Conservation (phyloP, 2,329 filamentous ascomycete species). For the Paraphaeosphaeria sporulosa region DNA sequence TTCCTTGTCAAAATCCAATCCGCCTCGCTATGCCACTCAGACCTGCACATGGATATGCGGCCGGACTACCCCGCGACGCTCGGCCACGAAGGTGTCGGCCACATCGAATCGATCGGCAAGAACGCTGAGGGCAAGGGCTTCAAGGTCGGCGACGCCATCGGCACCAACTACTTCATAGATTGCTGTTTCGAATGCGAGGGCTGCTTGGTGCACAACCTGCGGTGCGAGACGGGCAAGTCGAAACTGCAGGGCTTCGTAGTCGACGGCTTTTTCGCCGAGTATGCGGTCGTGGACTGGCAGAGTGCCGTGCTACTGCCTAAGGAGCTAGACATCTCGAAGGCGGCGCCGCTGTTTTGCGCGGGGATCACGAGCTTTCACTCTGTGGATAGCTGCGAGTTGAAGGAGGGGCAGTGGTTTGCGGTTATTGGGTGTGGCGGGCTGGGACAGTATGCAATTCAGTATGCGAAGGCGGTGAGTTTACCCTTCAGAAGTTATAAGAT, state of each 20-base stretch:
- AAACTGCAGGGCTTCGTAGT: slow-evolving; percentile 53
- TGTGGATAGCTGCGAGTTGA: slow-evolving; percentile 42
- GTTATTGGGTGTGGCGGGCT: slow-evolving; percentile 56
- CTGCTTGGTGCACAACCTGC: slow-evolving; percentile 55
- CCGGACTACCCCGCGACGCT: slow-evolving; percentile 45
- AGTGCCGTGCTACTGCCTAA: slow-evolving; percentile 54
- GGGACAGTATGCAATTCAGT: slow-evolving; percentile 57
- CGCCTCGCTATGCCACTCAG: slow-evolving; percentile 42
- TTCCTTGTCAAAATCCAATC: slow-evolving; percentile 42
- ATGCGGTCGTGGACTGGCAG: slow-evolving; percentile 56
- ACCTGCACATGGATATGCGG: slow-evolving; percentile 34
- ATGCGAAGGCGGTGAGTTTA: slow-evolving; percentile 51
- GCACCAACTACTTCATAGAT: slow-evolving; percentile 56
- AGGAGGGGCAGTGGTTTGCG: slow-evolving; percentile 50
- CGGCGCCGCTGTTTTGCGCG: slow-evolving; percentile 59
- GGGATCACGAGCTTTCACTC: slow-evolving; percentile 55
- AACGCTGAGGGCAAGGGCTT: slow-evolving; percentile 51
- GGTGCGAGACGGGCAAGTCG: slow-evolving; percentile 50
- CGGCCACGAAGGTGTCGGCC: slow-evolving; percentile 58
- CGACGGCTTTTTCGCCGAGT: slow-evolving; percentile 59
- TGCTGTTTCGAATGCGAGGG: slow-evolving; percentile 58
- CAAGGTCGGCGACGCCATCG: slow-evolving; percentile 54
- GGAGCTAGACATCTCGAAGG: slow-evolving; percentile 42
- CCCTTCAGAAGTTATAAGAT: not conserved
- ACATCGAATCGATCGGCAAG: slow-evolving; percentile 49